Percentiles rank a stretch among this genome's conserved stretches.
Conservation (phyloP, 2,329 filamentous ascomycete species). For the Coleophoma cylindrospora region DNA sequence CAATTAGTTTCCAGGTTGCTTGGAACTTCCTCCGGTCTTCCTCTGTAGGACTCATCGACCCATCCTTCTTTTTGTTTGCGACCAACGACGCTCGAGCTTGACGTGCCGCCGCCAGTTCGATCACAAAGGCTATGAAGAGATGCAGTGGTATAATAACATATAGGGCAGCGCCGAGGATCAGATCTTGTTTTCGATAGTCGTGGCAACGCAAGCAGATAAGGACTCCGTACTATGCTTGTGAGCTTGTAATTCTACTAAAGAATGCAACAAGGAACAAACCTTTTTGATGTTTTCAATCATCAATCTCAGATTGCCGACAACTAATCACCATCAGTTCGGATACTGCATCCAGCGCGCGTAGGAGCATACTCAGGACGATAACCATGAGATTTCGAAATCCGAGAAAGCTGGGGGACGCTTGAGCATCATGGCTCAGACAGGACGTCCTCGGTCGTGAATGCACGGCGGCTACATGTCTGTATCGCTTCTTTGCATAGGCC, state of each 20-base stretch:
- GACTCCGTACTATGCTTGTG: constrained; percentile 66
- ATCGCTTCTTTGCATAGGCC: constrained; percentile 52
- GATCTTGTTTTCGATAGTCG: constrained; percentile 75
- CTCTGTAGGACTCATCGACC: constrained; percentile 27
- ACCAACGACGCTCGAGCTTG: constrained; percentile 68
- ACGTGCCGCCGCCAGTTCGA: constrained; percentile 77
- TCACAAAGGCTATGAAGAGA: constrained; percentile 82
- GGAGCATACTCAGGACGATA: constrained; percentile 69
- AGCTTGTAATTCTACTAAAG: too few relatives aligned
- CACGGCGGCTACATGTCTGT: constrained; percentile 86
- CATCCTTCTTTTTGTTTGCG: constrained; percentile 37
- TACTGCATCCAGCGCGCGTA: constrained; percentile 1
- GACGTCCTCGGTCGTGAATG: constrained; percentile 71
- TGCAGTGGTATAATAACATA: constrained; percentile 89
- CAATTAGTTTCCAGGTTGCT: constrained; percentile 73
- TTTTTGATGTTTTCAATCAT: constrained; percentile 98
- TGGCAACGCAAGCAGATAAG: constrained; percentile 89
- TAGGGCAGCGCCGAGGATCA: constrained; percentile 69
- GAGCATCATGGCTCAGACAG: constrained; percentile 79
- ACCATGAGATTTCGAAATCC: constrained; percentile 97
- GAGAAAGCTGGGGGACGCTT: constrained; percentile 73
- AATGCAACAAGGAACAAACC: constrained; percentile 36
- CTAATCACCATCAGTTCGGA: constrained; percentile 36
- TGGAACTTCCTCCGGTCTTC: constrained; percentile 59
- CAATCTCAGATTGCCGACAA: constrained; percentile 87